Base-by-base conservation (phyloP, 1,284 basidiomycete species). In the Ceratobasidium sp. region DNA sequence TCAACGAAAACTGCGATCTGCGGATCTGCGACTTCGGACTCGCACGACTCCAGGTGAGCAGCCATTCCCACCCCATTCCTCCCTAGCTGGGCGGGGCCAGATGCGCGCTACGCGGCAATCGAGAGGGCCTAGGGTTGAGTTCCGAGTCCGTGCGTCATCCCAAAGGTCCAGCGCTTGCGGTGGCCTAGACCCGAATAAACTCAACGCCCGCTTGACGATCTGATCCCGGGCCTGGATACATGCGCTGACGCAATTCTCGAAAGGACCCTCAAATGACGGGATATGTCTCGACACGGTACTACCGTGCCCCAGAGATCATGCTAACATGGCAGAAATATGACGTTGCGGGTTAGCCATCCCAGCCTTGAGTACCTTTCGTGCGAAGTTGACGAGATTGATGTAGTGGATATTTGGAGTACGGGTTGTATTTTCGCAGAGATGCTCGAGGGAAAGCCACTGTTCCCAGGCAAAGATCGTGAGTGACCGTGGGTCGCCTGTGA, bases 261-360 rank as follows among this genome's bases (percentile, higher is more conserved):
- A 19, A 73, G 69, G 98, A 99, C 83, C 97, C 97, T 8, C 98
- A 99, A 83, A 99, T 99, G 98, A 99, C 98, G 4, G 98, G 98
- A 76, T 99, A 99, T 82, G 97, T 99, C 77, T 98, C 96, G 76
- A 99, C 97, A 74, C 88, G 98, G 79, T 99, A 99, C 85, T 99
- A 99, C 84, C 92, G 98, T 72, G 98, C 97, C 2, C 97, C 97
- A 7, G 97, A 99, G 84, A 99, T 99, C 85, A 99, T 99, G 98
- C 88, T 99, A 81, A 99, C 97, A 59, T 99, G 98, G 98, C 97
- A 99, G 83, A 99, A 99, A 85, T 99, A 99, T 85, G 98, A 99
- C 82, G 97, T 98, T 74, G 98, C 96, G 31, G 85, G 85, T 85
- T 76, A 78, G 83, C 83, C 5, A 9, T 24, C 13, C 49, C n/a